Percentiles rank a stretch among this genome's conserved stretches.
phyloP scores from a whole-genome alignment of 257 asterid genomes.

The Rhazya stricta region DNA sequence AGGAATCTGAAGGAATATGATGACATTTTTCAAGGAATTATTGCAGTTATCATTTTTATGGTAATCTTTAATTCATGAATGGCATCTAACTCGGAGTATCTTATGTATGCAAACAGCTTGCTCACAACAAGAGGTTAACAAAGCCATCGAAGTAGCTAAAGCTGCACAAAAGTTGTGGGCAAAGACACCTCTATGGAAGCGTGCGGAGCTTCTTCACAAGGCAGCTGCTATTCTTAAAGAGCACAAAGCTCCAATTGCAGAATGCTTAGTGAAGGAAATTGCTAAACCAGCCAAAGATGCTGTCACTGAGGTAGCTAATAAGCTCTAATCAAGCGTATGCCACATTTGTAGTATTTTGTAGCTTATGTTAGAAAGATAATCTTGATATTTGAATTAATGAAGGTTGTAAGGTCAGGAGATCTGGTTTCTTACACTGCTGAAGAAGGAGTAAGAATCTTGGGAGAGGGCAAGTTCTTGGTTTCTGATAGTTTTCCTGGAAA shows the following conservation, averaged over 20 bases:
- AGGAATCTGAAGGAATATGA: background rate
- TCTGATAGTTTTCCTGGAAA: slow-evolving; percentile 90
- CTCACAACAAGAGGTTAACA: slow-evolving; percentile 92
- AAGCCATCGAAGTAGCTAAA: slow-evolving; percentile 74
- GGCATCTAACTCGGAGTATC: background rate
- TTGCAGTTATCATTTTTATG: background rate
- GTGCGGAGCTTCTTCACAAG: slow-evolving; percentile 96
- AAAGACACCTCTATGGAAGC: slow-evolving; percentile 87
- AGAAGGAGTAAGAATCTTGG: slow-evolving; percentile 79
- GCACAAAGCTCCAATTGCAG: slow-evolving; percentile 87
- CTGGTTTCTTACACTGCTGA: slow-evolving; percentile 77
- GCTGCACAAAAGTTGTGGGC: slow-evolving; percentile 83
- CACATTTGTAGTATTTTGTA: background rate
- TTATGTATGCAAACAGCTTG: slow-evolving; percentile 51
- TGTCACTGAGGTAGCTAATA: slow-evolving; percentile 65
- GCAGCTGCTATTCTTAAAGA: slow-evolving; percentile 95
- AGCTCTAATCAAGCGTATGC: background rate
- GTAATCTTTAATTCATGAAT: background rate
- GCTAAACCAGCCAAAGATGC: slow-evolving; percentile 98
- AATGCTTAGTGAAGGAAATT: slow-evolving; percentile 84
- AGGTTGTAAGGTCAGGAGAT: slow-evolving; percentile 55
- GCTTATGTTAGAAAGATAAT: background rate
- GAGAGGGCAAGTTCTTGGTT: slow-evolving; percentile 67
- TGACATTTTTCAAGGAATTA: background rate
- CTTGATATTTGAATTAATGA: slow-evolving; percentile 9